Base-by-base conservation (phyloP, 345 rosid genomes). In the Geranium brycei region DNA sequence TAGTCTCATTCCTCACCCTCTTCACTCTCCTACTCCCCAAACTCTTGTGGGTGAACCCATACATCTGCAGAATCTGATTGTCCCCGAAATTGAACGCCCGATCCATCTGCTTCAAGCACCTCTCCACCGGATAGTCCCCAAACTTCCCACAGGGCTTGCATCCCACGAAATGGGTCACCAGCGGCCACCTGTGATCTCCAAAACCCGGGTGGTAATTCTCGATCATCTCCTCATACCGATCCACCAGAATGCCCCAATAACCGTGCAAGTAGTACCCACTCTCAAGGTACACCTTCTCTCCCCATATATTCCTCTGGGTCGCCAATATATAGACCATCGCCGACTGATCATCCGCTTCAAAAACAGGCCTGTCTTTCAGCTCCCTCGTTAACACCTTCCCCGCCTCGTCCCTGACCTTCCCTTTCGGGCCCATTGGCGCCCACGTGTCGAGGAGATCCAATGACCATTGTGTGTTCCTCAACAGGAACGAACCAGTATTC, bases 51-150 rank as follows among this genome's bases (percentile, higher is more conserved):
- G 75, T 75, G 57, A 76, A 83, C 7, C 87, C 87, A 73, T 83
- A 83, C 62, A 83, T 78, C 75, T 79, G 84, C 69, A 83, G 57
- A 60, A 83, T 69, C 63, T 83, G 85, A 73, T 80, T 83, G 17
- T 83, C 87, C 18, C 83, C 87, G 12, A 83, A 83, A 64, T 83
- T 83, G 61, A 80, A 83, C 1, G 87, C 87, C 0, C 87, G 72
- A 66, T 83, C 87, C 87, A 83, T 83, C 78, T 83, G 87, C 69
- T 77, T 83, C 81, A 83, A 74, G 64, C 87, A 83, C 66, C 85
- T 72, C 71, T 83, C 84, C 17, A 83, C 87, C 0, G 87, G 73
- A 66, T 83, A 83, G 66, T 83, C 87, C 59, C 87, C 87, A 28
- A 83, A 83, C 73, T 83, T 83, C 11, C 87, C 87, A 41, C 87